Evolutionary conservation across 2,329 filamentous ascomycete genomes (phyloP).

Genomic region (Zymoseptoria crescenta): DNA sequence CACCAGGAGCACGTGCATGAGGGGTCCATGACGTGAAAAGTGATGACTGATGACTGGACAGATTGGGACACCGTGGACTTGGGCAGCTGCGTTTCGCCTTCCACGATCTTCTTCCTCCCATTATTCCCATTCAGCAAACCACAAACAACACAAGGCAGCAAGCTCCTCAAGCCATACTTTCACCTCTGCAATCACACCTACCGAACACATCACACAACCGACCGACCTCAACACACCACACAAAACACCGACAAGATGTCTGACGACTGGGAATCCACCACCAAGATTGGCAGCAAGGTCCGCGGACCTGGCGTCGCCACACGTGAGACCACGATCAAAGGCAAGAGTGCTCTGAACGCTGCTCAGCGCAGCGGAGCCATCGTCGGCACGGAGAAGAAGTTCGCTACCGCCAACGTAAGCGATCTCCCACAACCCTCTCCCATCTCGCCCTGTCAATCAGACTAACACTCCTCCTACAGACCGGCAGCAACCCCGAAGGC

Average conservation of each 20-base stretch:
- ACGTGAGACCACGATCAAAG: conserved; percentile 83
- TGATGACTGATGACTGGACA: no score
- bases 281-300: conserved; percentile 88
- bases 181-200: background rate
- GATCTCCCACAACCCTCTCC: background rate
- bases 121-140: background rate
- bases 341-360: conserved; percentile 78
- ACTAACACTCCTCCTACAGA: conserved; percentile 26
- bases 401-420: conserved; percentile 70
- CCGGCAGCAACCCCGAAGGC: conserved; percentile 53
- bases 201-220: background rate
- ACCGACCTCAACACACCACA: background rate
- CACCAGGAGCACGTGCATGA: no score
- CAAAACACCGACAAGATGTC: conserved; percentile 29
- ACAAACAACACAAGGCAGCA: background rate
- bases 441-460: background rate
- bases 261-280: conserved; percentile 75
- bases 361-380: conserved; percentile 72
- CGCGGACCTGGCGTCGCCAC: conserved; percentile 57
- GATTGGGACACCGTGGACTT: no score
- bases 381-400: conserved; percentile 89
- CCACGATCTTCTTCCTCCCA: background rate
- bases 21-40: no score
- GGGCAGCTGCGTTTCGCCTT: background rate
- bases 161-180: background rate